phyloP scores from a whole-genome alignment of 2,329 filamentous ascomycete genomes.

The Cytospora piceicola region DNA sequence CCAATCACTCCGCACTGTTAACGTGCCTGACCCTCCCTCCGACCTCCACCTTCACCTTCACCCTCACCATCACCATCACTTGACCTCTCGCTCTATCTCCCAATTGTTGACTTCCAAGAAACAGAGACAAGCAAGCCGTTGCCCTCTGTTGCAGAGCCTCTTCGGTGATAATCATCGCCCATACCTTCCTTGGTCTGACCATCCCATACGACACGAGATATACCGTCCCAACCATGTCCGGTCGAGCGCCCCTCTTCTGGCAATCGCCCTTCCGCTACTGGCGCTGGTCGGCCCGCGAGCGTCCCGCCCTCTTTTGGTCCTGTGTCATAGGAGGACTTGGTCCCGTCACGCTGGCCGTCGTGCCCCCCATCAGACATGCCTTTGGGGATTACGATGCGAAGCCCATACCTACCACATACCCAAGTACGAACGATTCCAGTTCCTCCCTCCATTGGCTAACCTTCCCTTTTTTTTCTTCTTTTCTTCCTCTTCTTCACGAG shows the following conservation, averaged over 20 bases:
- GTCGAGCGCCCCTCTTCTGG: conserved; percentile 77
- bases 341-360: conserved; percentile 69
- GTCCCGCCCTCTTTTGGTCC: conserved; percentile 91
- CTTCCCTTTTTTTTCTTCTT: neutral
- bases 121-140: neutral
- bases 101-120: neutral
- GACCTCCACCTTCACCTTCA: conserved; percentile 27
- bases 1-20: conserved; percentile 22
- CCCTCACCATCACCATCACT: neutral
- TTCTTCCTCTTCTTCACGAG: neutral
- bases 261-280: conserved; percentile 80
- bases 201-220: conserved; percentile 14
- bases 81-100: conserved; percentile 6
- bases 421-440: conserved; percentile 66
- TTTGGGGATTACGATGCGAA: conserved; percentile 75
- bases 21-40: conserved; percentile 25
- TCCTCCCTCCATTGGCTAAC: neutral
- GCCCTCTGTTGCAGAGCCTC: neutral
- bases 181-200: neutral
- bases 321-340: conserved; percentile 73
- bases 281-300: conserved; percentile 85
- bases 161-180: neutral
- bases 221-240: conserved; percentile 60
- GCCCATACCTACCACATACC: conserved; percentile 86
- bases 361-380: conserved; percentile 72